Conservation (phyloP, 179 eudicot genomes). For the Heliamphora pulchella region DNA sequence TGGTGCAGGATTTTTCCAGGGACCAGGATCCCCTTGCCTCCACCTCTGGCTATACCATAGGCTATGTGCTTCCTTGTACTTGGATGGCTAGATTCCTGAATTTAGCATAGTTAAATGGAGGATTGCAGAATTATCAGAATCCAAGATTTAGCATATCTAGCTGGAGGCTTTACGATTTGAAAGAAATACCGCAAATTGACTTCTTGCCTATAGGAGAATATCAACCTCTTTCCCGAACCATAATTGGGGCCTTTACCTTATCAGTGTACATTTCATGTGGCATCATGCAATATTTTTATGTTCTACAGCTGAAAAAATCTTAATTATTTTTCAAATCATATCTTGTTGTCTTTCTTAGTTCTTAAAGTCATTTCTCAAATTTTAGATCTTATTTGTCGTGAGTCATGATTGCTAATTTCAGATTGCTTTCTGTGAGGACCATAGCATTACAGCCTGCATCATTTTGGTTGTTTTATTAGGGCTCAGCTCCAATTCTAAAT, state of each 20-base stretch:
- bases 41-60: too few species aligned
- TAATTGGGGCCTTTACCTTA: background rate
- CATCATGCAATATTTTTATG: background rate
- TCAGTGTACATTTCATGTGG: background rate
- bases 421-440: too few species aligned
- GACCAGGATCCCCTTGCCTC: too few species aligned
- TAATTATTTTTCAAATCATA: background rate
- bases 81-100: background rate
- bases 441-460: too few species aligned
- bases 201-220: too few species aligned
- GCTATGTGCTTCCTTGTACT: conserved; percentile 5
- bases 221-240: too few species aligned
- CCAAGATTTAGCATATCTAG: background rate
- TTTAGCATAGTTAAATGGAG: background rate
- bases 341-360: background rate
- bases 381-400: too few species aligned
- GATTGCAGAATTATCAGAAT: background rate
- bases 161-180: background rate
- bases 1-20: too few species aligned
- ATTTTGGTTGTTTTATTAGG: too few species aligned
- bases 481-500: too few species aligned
- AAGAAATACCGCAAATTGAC: background rate
- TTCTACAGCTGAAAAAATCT: background rate
- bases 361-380: too few species aligned
- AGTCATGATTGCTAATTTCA: too few species aligned